Evolutionary conservation across 805 yeast species (phyloP).

Genomic region (Starmera quercuum): DNA sequence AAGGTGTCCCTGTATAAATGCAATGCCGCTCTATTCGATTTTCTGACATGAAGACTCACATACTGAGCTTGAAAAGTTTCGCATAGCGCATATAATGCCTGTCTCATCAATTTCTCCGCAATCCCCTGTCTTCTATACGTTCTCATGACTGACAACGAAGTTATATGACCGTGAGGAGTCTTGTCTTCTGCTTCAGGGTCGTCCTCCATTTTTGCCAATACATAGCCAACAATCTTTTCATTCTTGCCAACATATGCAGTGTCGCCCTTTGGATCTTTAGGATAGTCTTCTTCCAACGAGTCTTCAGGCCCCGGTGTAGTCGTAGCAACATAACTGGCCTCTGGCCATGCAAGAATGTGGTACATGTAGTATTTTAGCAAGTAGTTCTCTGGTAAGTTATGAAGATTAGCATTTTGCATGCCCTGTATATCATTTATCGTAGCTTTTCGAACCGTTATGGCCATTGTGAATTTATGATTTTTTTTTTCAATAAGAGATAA

Average conservation of each 20-base stretch:
- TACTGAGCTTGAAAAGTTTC: constrained; percentile 77
- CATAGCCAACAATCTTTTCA: constrained; percentile 92
- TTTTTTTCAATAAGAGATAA: no score
- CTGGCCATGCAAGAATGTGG: constrained; percentile 95
- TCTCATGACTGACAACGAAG: constrained; percentile 91
- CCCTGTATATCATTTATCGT: constrained; percentile 82
- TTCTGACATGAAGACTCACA: constrained; percentile 89
- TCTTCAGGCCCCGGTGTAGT: constrained; percentile 43
- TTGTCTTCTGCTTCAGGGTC: constrained; percentile 72
- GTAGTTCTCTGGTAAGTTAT: constrained; percentile 92
- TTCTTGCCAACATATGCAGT: constrained; percentile 57
- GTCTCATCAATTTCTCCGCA: constrained; percentile 88
- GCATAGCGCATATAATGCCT: constrained; percentile 67
- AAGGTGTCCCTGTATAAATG: constrained; percentile 85
- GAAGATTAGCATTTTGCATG: constrained; percentile 91
- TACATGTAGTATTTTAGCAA: constrained; percentile 88
- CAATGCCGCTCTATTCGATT: constrained; percentile 88
- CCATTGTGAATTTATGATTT: constrained; percentile 37
- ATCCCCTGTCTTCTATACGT: constrained; percentile 92
- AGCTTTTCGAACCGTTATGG: constrained; percentile 84
- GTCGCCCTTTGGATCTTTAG: constrained; percentile 38
- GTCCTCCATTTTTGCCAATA: constrained; percentile 93
- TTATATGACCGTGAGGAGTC: constrained; percentile 84
- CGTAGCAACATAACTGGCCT: constrained; percentile 92
- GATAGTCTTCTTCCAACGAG: constrained; percentile 12